Evolutionary conservation across 23 red algal species (phyloP), one percentile per base, ranked within the genome.

Genomic region (Gracilaria gracilis): DNA sequence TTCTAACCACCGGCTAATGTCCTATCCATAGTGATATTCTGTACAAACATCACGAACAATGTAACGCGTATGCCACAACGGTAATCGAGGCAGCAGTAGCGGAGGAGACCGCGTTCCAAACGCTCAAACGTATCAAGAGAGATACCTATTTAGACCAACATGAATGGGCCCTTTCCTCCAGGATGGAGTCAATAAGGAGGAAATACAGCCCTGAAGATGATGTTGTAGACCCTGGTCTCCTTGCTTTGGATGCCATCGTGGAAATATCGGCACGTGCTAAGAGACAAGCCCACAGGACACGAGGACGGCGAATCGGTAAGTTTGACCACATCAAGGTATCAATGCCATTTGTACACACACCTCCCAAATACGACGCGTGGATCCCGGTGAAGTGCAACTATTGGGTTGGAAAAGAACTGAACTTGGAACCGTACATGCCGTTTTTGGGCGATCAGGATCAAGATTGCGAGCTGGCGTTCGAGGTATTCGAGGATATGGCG

Each of bases 381-480:
- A 62, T 92, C 61, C 89, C 89, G 8, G 89, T 92, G 20, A 71
- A 61, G 28, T 49, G 32, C 33, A 84, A 92, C 35, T 92, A 84
- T 61, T 92, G 89, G 89, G 78, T 84, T 24, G 89, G 89, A 32
- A 92, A 92, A 34, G 78, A 92, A 57, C 62, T 92, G 17, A 40
- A 84, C 54, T 42, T 84, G 69, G 80, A 92, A 35, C 89, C 89
- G 15, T 84, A 92, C 48, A 92, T 92, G 89, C 89, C 89, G 11
- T 92, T 92, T 28, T 64, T 92, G 14, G 89, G 89, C 23, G 89
- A 92, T 77, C 79, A 92, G 67, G 89, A 92, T 84, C 39, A 83
- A 12, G 89, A 92, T 37, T 84, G 89, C 31, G 80, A 83, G 31
- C 32, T 59, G 48, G 79, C 89, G 77, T 92, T 92, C 42, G 89